Evolutionary conservation across 192 early-diverging fungal genomes (phyloP).

Genomic region (Kickxella alabastrina): DNA sequence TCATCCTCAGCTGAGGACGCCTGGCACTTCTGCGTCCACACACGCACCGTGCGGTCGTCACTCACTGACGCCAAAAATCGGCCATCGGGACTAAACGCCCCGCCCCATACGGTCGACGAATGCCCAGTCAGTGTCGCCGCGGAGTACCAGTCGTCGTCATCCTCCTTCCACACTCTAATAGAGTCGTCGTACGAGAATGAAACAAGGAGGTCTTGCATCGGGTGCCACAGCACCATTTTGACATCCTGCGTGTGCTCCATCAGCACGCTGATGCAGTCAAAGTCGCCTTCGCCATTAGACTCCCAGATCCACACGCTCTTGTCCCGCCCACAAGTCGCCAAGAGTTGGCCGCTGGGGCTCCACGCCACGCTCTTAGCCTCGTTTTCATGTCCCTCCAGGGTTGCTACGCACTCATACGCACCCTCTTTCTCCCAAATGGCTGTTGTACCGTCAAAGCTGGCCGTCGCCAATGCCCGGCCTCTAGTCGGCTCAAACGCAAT

Average conservation of each 20-base stretch:
- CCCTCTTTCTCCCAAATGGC: constrained; percentile 81
- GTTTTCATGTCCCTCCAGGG: constrained; percentile 97
- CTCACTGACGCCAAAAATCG: constrained; percentile 70
- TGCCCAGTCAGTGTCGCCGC: constrained; percentile 82
- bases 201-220: constrained; percentile 74
- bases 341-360: constrained; percentile 72
- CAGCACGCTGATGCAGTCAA: constrained; percentile 91
- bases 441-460: constrained; percentile 90
- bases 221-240: constrained; percentile 93
- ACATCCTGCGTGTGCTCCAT: constrained; percentile 97
- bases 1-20: constrained; percentile 27
- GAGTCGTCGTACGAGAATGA: constrained; percentile 94
- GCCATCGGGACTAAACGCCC: constrained; percentile 79
- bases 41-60: constrained; percentile 78
- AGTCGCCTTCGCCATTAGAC: constrained; percentile 74
- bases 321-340: constrained; percentile 94
- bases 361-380: constrained; percentile 93
- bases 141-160: constrained; percentile 96
- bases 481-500: constrained; percentile 72
- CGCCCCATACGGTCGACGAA: constrained; percentile 86
- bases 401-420: constrained; percentile 87
- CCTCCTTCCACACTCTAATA: constrained; percentile 89
- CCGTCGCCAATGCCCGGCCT: constrained; percentile 72
- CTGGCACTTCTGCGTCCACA: constrained; percentile 63
- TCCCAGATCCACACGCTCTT: constrained; percentile 99